Evolutionary conservation across 2,329 filamentous ascomycete species (phyloP), one percentile per base, ranked within the genome.

Genomic region (Chaetomiaceae sp.): DNA sequence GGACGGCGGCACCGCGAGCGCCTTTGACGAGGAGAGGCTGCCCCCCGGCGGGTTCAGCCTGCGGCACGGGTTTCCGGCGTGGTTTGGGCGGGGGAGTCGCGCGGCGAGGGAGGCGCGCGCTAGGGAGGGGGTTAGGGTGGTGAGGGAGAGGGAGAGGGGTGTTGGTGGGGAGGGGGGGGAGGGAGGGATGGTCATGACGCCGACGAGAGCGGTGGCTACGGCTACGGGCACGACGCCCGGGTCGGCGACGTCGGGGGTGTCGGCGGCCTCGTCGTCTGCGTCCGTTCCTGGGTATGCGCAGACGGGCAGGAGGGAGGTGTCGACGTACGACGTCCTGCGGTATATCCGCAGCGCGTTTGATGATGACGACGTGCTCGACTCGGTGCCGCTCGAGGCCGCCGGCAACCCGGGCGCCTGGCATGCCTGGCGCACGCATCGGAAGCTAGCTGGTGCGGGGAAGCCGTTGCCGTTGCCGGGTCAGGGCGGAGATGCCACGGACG

Each of bases 381-480:
- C 79, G 0, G 74, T 97, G 17, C 85, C 89, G 2, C 71, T 95
- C 1, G 82, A 89, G 57, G 87, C 87, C 16, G 89, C 91, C 0
- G 92, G 89, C 1, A 96, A 97, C 61, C 83, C 87, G 3, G 89
- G 90, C 6, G 93, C 92, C 19, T 97, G 90, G 86, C 88, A 96
- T 70, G 92, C 92, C 4, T 97, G 92, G 92, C 79, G 83, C 60
- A 81, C 87, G 6, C 79, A 92, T 65, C 81, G 84, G 49, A 71
- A 66, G 60, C 60, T 65, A 79, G 25, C 10, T n/a, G n/a, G n/a
- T 16, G 50, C 30, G 31, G 27, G 37, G 34, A 44, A 14, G 42
- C 27, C 72, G 31, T 62, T 61, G 31, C 62, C 25, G 25, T 12
- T 62, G 54, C 35, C 48, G 16, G 48, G 49, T 8, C 20, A 50